These are phyloP conservation scores for Leccinum boreale DNA, from an alignment of 768 basidiomycete genomes.

Conservation along the genomic window DNA sequence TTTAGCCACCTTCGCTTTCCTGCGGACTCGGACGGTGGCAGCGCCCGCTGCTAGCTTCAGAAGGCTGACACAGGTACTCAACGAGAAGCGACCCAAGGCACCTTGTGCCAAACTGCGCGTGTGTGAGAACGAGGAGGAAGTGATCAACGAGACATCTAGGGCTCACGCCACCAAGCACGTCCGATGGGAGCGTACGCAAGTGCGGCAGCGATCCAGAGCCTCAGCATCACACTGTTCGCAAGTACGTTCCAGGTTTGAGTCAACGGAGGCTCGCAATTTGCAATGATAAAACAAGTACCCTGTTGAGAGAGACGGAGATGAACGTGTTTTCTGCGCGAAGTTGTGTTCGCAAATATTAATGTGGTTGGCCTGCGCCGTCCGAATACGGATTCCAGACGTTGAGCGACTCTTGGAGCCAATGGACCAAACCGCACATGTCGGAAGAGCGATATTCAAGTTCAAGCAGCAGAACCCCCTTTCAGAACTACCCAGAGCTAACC, in stretches of 20 bases:
- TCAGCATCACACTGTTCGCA: neutral
- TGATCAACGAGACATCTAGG: slow-evolving; percentile 16
- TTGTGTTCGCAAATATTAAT: slow-evolving; percentile 1
- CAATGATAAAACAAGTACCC: slow-evolving; percentile 13
- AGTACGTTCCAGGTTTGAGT: neutral
- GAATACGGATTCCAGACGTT: slow-evolving; percentile 4
- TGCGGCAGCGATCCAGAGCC: slow-evolving; percentile 20
- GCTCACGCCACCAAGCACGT: slow-evolving; percentile 20
- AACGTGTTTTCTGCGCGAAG: slow-evolving; percentile 17
- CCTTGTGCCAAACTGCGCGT: slow-evolving; percentile 11
- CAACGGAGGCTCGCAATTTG: slow-evolving; percentile 17
- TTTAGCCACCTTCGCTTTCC: slow-evolving; percentile 33
- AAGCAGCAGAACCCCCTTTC: slow-evolving; percentile 7
- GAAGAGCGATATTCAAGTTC: slow-evolving; percentile 8
- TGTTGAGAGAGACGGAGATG: slow-evolving; percentile 24
- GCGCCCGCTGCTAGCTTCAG: slow-evolving; percentile 14
- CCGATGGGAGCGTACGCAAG: slow-evolving; percentile 11
- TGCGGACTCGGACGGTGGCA: slow-evolving; percentile 25
- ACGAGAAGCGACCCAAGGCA: slow-evolving; percentile 20
- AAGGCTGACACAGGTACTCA: slow-evolving; percentile 20
- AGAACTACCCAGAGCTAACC: slow-evolving; percentile 28
- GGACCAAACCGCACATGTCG: slow-evolving; percentile 14
- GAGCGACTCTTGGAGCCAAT: neutral
- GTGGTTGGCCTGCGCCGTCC: slow-evolving; percentile 19
- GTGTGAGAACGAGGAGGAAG: slow-evolving; percentile 24